Percentiles rank a stretch among this genome's conserved stretches.
Evolutionary conservation across 331 rosid species (phyloP).

Genomic region (Spiraea crenata): DNA sequence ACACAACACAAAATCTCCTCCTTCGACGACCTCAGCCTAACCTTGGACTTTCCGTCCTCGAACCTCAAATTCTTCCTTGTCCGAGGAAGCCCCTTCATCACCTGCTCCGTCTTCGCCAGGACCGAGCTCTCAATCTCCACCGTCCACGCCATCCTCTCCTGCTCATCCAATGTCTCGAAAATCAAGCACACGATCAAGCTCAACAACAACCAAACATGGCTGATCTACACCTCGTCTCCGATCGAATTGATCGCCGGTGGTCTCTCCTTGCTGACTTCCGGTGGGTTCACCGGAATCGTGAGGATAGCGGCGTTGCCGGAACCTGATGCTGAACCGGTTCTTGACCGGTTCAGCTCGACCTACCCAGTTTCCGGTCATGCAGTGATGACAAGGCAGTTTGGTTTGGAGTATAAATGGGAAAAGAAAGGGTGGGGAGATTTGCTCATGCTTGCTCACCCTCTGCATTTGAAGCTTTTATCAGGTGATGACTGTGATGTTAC

Average conservation of each 20-base stretch:
- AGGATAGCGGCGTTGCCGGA: too few species aligned
- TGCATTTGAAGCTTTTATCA: conserved; percentile 56
- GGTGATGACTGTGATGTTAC: conserved; percentile 17
- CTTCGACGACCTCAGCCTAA: conserved; percentile 55
- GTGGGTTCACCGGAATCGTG: too few species aligned
- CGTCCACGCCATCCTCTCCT: conserved; percentile 44
- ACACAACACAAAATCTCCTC: conserved; percentile 47
- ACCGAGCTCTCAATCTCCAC: conserved; percentile 51
- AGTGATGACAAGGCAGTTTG: conserved; percentile 24
- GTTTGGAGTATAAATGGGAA: conserved; percentile 59
- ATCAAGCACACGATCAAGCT: conserved; percentile 58
- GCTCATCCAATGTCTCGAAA: conserved; percentile 37
- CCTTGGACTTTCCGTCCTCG: conserved; percentile 64
- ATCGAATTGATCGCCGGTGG: conserved; percentile 23
- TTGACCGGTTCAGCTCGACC: too few species aligned
- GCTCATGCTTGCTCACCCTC: conserved; percentile 74
- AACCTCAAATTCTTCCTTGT: conserved; percentile 60
- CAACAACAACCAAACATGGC: conserved; percentile 50
- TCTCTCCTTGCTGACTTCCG: too few species aligned
- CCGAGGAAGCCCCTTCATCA: conserved; percentile 76
- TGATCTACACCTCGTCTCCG: conserved; percentile 52
- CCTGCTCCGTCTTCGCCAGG: conserved; percentile 28
- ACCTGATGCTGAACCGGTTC: too few species aligned
- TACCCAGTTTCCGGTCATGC: too few species aligned
- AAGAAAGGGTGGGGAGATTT: conserved; percentile 67